Conservation (phyloP, 169 alveolate species). For the Babesia sp. region DNA sequence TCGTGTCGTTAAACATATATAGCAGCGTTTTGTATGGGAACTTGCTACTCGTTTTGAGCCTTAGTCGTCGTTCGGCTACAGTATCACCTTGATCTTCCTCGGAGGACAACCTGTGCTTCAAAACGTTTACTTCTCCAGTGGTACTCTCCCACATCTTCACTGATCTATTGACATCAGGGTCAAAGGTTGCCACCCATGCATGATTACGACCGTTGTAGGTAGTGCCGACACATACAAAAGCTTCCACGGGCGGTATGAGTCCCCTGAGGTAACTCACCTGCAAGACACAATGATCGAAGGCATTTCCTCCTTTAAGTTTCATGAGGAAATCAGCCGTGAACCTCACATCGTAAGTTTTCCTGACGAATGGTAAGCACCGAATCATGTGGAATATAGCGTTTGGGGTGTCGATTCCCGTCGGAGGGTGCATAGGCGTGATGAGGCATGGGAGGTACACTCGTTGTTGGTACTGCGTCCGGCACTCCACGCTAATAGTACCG, state of each 20-base stretch:
- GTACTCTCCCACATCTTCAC: slow-evolving; percentile 80
- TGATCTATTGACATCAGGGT: slow-evolving; percentile 49
- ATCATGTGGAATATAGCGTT: slow-evolving; percentile 57
- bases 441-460: slow-evolving; percentile 44
- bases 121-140: slow-evolving; percentile 69
- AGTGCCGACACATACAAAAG: slow-evolving; percentile 80
- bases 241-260: slow-evolving; percentile 67
- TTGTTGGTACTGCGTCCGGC: slow-evolving; percentile 46
- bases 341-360: slow-evolving; percentile 5
- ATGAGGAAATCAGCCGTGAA: slow-evolving; percentile 79
- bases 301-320: slow-evolving; percentile 78
- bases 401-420: slow-evolving; percentile 48
- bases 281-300: slow-evolving; percentile 79
- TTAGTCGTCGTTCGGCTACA: slow-evolving; percentile 50
- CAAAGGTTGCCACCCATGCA: slow-evolving; percentile 78
- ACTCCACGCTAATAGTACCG: slow-evolving; percentile 16
- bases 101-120: slow-evolving; percentile 61
- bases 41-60: slow-evolving; percentile 59
- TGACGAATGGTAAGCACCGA: slow-evolving; percentile 55
- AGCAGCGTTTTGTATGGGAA: slow-evolving; percentile 76
- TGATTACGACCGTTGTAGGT: slow-evolving; percentile 70
- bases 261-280: slow-evolving; percentile 72
- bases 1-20: slow-evolving; percentile 74
- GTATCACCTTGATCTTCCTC: slow-evolving; percentile 7
- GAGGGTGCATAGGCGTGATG: slow-evolving; percentile 61